Base-by-base conservation (phyloP, 805 yeast species). In the Tetrapisispora iriomotensis region DNA sequence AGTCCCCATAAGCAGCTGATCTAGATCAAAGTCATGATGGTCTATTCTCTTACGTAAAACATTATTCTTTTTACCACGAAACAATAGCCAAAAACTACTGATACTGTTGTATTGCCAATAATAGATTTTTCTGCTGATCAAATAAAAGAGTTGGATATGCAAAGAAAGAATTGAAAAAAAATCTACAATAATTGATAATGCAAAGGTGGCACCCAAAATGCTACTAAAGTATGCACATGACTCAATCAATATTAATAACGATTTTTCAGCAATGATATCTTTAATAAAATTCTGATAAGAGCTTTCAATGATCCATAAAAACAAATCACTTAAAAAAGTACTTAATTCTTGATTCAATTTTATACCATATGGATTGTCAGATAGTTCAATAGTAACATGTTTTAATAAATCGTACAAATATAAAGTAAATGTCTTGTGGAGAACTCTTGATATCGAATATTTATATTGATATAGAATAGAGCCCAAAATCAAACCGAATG, bases 311-410 rank as follows among this genome's bases (percentile, higher is more conserved):
- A 87, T 82, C 96, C 96, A 90, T 8, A 82, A 55, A 48, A 84
- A 81, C 35, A 92, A 61, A 41, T 86, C 94, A 26, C 95, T 95
- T 56, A 90, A 70, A 52, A 92, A 94, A 13, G 67, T 70, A 0
- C 96, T 84, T 15, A 92, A 67, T 51, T 87, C 96, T 43, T 77
- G 79, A 58, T 92, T 92, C 38, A 92, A 71, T 54, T 92, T 92
- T 50, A 92, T 77, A 4, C 98, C 98, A 13, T 90, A 95, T 0
- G 98, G 98, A 51, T 88, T 82, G 44, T 77, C 72, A 67, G 87
- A 85, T 27, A 92, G 67, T 88, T 94, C 82, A 0, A 65, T 47
- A 3, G 88, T 75, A 28, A 78, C 56, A 2, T 54, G 44, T 15
- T 68, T 61, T 31, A 79, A 60, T n/a, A 67, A 66, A 25, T 63